Evolutionary conservation across 2,329 filamentous ascomycete genomes (phyloP).

Genomic region (Ilyonectria destructans): DNA sequence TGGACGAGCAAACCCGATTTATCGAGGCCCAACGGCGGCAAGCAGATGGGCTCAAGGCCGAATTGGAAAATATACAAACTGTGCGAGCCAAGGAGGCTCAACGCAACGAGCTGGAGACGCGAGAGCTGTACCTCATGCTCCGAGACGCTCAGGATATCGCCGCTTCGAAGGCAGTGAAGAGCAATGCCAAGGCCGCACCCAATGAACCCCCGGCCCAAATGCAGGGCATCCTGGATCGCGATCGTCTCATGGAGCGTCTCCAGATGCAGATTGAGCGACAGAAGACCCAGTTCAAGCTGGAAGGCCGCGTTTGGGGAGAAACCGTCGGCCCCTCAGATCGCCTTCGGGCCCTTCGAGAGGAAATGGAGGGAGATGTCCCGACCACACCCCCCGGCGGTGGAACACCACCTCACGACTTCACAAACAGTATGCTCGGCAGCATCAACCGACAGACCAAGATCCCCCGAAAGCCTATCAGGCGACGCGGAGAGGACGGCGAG

Average conservation of each 20-base stretch:
- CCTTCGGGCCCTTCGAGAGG: slow-evolving; percentile 90
- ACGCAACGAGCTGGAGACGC: slow-evolving; percentile 94
- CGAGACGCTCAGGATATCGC: slow-evolving; percentile 97
- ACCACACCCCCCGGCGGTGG: slow-evolving; percentile 64
- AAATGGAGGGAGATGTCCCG: slow-evolving; percentile 82
- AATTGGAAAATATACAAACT: slow-evolving; percentile 89
- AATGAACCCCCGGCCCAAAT: slow-evolving; percentile 80
- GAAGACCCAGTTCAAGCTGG: slow-evolving; percentile 97
- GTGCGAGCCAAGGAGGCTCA: slow-evolving; percentile 92
- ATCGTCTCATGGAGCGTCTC: slow-evolving; percentile 91
- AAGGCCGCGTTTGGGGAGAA: slow-evolving; percentile 92
- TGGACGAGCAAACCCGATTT: slow-evolving; percentile 93
- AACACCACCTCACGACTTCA: slow-evolving; percentile 75
- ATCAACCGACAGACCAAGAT: slow-evolving; percentile 75
- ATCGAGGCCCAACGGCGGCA: slow-evolving; percentile 92
- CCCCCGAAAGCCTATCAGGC: slow-evolving; percentile 68
- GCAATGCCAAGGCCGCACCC: slow-evolving; percentile 65
- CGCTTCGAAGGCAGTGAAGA: slow-evolving; percentile 82
- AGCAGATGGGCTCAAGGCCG: slow-evolving; percentile 89
- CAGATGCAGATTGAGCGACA: slow-evolving; percentile 97
- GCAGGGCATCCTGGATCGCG: slow-evolving; percentile 94
- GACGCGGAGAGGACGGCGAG: slow-evolving; percentile 56
- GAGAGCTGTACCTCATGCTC: slow-evolving; percentile 98
- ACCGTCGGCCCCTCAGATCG: slow-evolving; percentile 89
- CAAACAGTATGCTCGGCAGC: slow-evolving; percentile 81